phyloP scores from a whole-genome alignment of 805 yeast species.

The Kuraishia floccosa region DNA sequence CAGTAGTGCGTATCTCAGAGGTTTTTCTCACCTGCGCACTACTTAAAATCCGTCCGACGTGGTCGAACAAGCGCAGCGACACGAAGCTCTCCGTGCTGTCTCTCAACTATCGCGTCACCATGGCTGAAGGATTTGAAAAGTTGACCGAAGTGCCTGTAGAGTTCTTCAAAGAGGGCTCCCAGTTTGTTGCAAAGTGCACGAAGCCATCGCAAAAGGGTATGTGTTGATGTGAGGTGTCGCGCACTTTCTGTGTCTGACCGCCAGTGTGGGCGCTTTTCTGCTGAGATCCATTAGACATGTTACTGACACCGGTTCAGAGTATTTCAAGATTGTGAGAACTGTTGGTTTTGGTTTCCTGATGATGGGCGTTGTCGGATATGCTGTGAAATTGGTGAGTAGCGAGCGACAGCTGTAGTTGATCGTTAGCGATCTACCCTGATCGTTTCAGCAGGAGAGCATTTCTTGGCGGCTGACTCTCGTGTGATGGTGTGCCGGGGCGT shows the following conservation, averaged over 20 bases:
- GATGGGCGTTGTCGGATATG: conserved; percentile 97
- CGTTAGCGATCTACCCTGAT: too few relatives aligned
- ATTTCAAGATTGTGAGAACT: conserved; percentile 79
- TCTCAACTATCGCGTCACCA: conserved; percentile 8
- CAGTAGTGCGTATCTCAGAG: too few relatives aligned
- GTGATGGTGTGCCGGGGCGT: too few relatives aligned
- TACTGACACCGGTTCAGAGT: conserved; percentile 36
- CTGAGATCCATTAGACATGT: too few relatives aligned
- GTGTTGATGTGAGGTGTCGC: too few relatives aligned
- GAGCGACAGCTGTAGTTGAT: too few relatives aligned
- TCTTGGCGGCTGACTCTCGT: too few relatives aligned
- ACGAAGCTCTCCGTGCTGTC: too few relatives aligned
- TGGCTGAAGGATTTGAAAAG: conserved; percentile 62
- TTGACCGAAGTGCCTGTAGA: conserved; percentile 81
- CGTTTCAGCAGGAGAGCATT: too few relatives aligned
- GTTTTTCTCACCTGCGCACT: background rate
- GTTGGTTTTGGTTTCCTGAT: conserved; percentile 95
- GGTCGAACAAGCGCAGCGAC: too few relatives aligned
- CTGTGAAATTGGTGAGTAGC: conserved; percentile 67
- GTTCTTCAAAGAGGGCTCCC: conserved; percentile 83
- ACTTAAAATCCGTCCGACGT: conserved; percentile 1
- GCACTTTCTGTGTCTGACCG: too few relatives aligned
- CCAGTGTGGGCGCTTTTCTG: too few relatives aligned
- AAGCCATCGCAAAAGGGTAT: conserved; percentile 78
- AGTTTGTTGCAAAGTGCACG: conserved; percentile 83